Evolutionary conservation across 495 filamentous ascomycete genomes (phyloP).

Genomic region (Usnea hakonensis): DNA sequence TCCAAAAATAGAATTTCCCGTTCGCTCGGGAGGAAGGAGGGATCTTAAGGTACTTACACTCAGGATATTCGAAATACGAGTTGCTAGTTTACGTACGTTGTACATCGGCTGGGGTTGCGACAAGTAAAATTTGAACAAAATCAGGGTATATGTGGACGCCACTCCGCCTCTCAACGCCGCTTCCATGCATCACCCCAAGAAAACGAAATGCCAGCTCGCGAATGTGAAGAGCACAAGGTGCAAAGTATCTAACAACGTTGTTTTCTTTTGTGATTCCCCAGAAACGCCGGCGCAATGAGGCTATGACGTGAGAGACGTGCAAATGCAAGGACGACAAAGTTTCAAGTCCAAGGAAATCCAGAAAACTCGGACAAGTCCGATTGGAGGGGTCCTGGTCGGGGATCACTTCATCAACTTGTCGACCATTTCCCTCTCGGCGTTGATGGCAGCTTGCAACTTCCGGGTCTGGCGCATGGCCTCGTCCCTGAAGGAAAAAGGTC

Average conservation of each 20-base stretch:
- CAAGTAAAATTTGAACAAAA: too few relatives aligned
- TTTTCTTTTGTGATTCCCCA: not conserved
- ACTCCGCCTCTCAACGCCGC: not conserved
- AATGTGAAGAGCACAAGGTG: not conserved
- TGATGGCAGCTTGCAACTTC: constrained; percentile 59
- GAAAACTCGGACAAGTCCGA: not conserved
- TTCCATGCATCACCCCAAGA: not conserved
- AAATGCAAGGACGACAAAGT: not conserved
- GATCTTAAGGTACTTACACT: too few relatives aligned
- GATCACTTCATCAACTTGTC: constrained; percentile 32
- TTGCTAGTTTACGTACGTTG: too few relatives aligned
- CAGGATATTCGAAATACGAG: too few relatives aligned
- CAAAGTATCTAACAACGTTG: not conserved
- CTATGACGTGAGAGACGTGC: not conserved
- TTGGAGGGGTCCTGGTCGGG: not conserved
- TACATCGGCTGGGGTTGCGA: too few relatives aligned
- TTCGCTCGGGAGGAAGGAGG: too few relatives aligned
- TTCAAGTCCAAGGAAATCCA: not conserved
- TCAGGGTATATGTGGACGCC: not conserved
- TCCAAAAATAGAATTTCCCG: too few relatives aligned
- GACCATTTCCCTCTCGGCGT: constrained; percentile 50
- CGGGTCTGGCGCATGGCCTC: constrained; percentile 77
- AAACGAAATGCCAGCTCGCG: not conserved
- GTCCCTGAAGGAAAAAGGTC: constrained; percentile 49
- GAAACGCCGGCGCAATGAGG: constrained; percentile 6